Evolutionary conservation across 202 grass and related monocot species (phyloP), one percentile per base, ranked within the genome.

Genomic region (Zoysia matrella): DNA sequence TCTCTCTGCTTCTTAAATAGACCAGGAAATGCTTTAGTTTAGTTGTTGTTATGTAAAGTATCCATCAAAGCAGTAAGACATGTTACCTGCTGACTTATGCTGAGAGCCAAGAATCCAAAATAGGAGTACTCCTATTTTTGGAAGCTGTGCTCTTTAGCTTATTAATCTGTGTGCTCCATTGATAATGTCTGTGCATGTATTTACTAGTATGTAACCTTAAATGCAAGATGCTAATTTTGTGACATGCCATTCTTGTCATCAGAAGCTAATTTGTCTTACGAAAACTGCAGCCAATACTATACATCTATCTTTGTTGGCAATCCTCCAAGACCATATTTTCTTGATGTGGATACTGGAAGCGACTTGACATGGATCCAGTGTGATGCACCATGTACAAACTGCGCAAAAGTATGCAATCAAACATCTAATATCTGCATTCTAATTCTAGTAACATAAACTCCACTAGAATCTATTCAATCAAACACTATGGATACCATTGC

Each of bases 351-450:
- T 92, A 99, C 92, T 81, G 96, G 91, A 82, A 99, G 96, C 6
- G 96, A 95, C 79, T 88, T 99, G 83, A 95, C 93, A 13, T 99
- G 96, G 96, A 90, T 99, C 71, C 96, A 99, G 71, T 95, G 93
- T 82, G 96, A 99, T 58, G 93, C 96, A 61, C 96, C 96, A 47
- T 99, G 96, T 79, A 70, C 87, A 80, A 99, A 92, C 80, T 95
- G 96, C 76, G 96, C 92, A 49, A 76, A 95, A 85, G 96, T 99
- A 99, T 80, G 87, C 62, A 70, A 55, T 46, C 53, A 74, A 80
- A 86, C 70, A 80, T 60, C 53, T 63, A 36, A 40, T 36, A 50
- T 63, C 48, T 78, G 14, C 18, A 52, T 85, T 80, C 72, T 42
- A 63, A 62, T 64, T 76, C 22, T 13, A 76, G 18, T 60, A 61